A percentile compares a stretch with the other conserved stretches of the same genome.
Conservation (phyloP, 257 asterid genomes). For the Rehmannia glutinosa region DNA sequence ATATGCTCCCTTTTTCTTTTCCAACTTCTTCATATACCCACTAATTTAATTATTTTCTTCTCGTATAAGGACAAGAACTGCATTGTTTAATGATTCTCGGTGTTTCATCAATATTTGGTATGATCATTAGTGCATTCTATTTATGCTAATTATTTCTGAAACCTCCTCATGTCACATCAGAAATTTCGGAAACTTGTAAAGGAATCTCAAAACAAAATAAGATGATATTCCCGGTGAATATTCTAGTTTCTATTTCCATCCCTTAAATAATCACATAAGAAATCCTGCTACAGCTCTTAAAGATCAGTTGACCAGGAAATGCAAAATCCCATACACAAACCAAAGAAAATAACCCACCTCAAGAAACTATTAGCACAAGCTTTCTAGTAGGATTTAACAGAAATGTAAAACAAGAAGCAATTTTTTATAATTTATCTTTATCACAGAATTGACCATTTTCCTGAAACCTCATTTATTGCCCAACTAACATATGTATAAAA, state of each 20-base stretch:
- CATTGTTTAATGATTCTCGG: background rate
- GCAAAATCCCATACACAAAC: background rate
- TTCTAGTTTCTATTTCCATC: background rate
- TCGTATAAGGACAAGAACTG: background rate
- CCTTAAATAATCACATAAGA: background rate
- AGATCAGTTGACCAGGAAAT: background rate
- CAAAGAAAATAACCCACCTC: background rate
- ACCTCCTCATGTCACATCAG: background rate
- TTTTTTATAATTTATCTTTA: background rate
- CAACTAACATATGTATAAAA: too few species aligned
- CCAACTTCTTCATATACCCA: background rate
- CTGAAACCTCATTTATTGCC: background rate
- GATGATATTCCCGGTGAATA: background rate
- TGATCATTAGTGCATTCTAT: too few species aligned
- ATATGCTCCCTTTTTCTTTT: background rate
- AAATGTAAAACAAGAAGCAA: background rate
- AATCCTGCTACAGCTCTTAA: background rate
- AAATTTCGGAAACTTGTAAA: background rate
- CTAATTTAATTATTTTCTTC: background rate
- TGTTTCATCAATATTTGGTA: too few species aligned
- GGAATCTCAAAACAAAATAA: background rate
- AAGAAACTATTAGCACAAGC: background rate
- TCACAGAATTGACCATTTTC: background rate
- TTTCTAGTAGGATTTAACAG: background rate
- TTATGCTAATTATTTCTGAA: background rate